A percentile compares a stretch with the other conserved stretches of the same genome.
phyloP scores from a whole-genome alignment of 73 alveolate genomes.

The Tetrahymena elliotti region DNA sequence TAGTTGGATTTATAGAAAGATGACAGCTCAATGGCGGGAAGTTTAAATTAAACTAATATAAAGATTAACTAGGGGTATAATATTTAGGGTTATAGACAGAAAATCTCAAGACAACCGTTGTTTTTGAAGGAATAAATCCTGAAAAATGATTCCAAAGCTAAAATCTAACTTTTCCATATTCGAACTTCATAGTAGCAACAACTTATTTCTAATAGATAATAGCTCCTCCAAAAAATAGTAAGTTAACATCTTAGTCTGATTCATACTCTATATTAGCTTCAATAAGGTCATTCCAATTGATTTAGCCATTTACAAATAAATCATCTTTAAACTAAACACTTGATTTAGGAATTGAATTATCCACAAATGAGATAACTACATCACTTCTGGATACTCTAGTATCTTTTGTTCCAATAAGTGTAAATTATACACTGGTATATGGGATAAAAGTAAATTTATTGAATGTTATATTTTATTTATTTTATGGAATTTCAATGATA shows the following conservation, averaged over 20 bases:
- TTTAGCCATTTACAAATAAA: neutral
- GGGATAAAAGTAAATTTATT: neutral
- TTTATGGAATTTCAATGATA: neutral
- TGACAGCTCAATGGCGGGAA: neutral
- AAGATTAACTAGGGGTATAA: neutral
- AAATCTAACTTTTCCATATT: neutral
- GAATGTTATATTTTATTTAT: neutral
- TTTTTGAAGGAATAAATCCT: neutral
- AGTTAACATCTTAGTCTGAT: neutral
- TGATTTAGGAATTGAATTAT: neutral
- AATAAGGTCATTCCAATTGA: neutral
- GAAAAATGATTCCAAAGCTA: neutral
- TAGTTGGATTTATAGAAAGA: neutral
- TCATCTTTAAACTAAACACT: neutral
- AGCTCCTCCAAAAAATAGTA: neutral
- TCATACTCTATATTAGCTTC: neutral
- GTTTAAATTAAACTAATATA: neutral
- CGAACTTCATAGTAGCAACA: neutral
- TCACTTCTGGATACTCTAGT: neutral
- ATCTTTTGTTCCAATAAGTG: neutral
- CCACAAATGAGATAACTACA: neutral
- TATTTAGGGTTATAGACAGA: neutral
- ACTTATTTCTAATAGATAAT: neutral
- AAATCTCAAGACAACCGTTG: neutral
- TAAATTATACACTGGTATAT: neutral